Percentiles rank a stretch among this genome's conserved stretches.
These are phyloP conservation scores for Vitis hybrid DNA, from an alignment of 177 flowering plant species.

Conservation along the genomic window DNA sequence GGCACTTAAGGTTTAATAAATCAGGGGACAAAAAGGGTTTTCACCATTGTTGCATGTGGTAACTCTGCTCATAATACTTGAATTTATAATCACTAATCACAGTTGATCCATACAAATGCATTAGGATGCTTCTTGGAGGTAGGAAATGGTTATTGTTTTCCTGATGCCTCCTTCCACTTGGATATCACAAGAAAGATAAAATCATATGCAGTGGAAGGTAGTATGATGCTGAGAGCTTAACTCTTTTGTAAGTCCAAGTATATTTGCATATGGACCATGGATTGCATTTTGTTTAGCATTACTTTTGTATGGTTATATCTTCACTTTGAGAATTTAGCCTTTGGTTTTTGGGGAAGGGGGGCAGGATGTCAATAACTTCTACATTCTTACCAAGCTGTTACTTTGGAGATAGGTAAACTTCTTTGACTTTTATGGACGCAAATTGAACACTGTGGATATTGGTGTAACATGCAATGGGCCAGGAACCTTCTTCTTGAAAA, in stretches of 20 bases:
- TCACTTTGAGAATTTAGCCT: background rate
- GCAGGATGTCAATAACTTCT: background rate
- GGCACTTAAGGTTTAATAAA: too few relatives aligned
- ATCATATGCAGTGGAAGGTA: background rate
- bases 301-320: background rate
- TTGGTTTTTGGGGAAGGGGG: background rate
- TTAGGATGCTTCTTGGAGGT: too few relatives aligned
- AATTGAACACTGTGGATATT: conserved; percentile 78
- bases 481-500: conserved; percentile 72
- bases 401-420: conserved; percentile 60
- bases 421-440: conserved; percentile 90
- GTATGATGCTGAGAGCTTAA: background rate
- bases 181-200: too few relatives aligned
- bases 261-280: background rate
- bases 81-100: too few relatives aligned
- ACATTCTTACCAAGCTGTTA: conserved; percentile 5
- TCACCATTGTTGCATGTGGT: too few relatives aligned
- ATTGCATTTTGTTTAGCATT: background rate
- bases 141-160: too few relatives aligned
- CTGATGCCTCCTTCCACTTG: too few relatives aligned
- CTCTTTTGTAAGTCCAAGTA: background rate
- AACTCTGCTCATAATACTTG: too few relatives aligned
- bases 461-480: conserved; percentile 79
- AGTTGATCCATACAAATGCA: too few relatives aligned
- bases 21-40: too few relatives aligned